phyloP scores from a whole-genome alignment of 2,329 filamentous ascomycete genomes.

The Xylariaceae sp. region DNA sequence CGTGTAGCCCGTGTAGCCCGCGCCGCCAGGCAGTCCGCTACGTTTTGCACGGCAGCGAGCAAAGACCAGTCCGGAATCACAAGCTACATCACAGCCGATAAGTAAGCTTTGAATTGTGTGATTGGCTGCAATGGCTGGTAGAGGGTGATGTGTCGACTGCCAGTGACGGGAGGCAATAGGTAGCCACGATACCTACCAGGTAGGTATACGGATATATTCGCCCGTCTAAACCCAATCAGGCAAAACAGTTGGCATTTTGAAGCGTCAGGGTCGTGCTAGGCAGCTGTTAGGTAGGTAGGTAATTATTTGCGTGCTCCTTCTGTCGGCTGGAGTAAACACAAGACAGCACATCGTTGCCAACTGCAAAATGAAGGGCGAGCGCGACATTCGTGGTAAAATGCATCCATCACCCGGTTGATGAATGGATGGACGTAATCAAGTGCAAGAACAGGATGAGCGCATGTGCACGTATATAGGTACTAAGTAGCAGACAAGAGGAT shows the following conservation, averaged over 20 bases:
- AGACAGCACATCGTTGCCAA: slow-evolving; percentile 18
- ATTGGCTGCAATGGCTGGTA: slow-evolving; percentile 20
- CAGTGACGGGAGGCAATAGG: too few relatives aligned
- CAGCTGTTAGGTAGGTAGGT: background rate
- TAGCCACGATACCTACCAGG: too few relatives aligned
- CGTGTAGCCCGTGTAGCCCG: background rate
- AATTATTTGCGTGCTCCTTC: background rate
- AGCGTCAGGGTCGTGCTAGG: background rate
- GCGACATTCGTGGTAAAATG: background rate
- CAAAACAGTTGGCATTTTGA: slow-evolving; percentile 18
- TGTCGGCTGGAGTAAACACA: slow-evolving; percentile 6
- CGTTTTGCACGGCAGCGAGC: background rate
- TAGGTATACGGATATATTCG: background rate
- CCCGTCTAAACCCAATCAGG: slow-evolving; percentile 20
- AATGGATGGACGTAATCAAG: too few relatives aligned
- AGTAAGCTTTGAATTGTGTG: slow-evolving; percentile 20
- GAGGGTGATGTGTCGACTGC: slow-evolving; percentile 19
- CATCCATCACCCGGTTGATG: too few relatives aligned
- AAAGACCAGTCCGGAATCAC: slow-evolving; percentile 14
- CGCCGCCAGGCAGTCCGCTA: too few relatives aligned
- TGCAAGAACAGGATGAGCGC: too few relatives aligned
- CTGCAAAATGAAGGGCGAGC: background rate
- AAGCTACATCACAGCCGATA: slow-evolving; percentile 19
- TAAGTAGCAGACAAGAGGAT: too few relatives aligned
- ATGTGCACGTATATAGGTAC: too few relatives aligned